Base-by-base conservation (phyloP, 306 rosid species). In the Sechiopsis laciniata region DNA sequence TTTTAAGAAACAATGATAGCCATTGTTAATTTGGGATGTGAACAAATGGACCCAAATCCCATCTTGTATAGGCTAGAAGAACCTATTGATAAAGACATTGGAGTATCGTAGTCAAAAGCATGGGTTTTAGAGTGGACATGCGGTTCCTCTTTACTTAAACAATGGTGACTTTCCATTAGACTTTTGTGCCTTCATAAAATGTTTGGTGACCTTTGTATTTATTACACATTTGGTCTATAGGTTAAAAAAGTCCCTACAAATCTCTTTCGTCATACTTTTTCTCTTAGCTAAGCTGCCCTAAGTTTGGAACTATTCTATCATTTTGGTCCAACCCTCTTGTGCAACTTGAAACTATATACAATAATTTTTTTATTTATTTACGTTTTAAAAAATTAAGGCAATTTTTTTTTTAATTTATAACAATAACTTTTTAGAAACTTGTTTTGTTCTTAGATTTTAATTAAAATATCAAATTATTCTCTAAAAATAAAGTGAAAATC, bases 121-220 rank as follows among this genome's bases (percentile, higher is more conserved):
- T 17, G 71, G 71, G 69, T 17, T 65, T 78, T 63, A 70, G 83
- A 56, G 75, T 77, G 66, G 70, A 72, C 81, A 58, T 74, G 40
- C 76, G 74, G 81, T 84, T 80, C 76, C 81, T 32, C 80, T 53
- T 74, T 78, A 76, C 53, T 78, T 63, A 80, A 78, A 79, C 87
- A 66, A 20, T 46, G 74, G 78, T 71, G 80, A 78, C 73, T 55
- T 77, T 84, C 77, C 54, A 55, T 79, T 12, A 72, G 80, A 78
- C 81, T 79, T 81, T 82, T 79, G 81, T 82, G 59, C 76, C 76
- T 81, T 86, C 72, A 65, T 73, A 58, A 75, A 82, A 69, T 78
- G 81, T 76, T 73, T 10, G 58, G 73, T 73, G 76, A 74, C 74
- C 82, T 77, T 76, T 50, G 73, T 48, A 68, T 68, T 68, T 68